Evolutionary conservation across 768 basidiomycete genomes (phyloP), one percentile per base, ranked within the genome.

Genomic region (Trametes meyenii): DNA sequence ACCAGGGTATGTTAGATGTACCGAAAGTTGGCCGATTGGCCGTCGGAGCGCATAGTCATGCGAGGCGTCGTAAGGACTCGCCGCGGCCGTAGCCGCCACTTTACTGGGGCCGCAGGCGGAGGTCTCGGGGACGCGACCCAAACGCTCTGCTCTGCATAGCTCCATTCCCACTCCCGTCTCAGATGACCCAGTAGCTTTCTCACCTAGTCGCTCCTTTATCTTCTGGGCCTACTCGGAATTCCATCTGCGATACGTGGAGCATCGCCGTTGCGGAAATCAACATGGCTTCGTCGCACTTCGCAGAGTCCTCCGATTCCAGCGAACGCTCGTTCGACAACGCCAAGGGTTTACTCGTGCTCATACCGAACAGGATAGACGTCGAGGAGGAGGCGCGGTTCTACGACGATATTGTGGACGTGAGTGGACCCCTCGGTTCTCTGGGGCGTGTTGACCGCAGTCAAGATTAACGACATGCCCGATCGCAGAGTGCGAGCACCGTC

Each of bases 321-420:
- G 29, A 33, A 78, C 85, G 21, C 45, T 19, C 21, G 3, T 85
- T 84, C 55, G 77, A 75, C 11, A 74, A 80, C 59, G 73, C 77
- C 13, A 80, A 77, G 2, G 71, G 77, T 26, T 77, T 83, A 2
- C 70, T 89, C 1, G 86, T 84, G 53, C 66, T 89, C 8, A 71
- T 89, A 5, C 84, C 81, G 2, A 73, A 82, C 58, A 73, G 71
- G 45, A 89, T 90, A 58, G 84, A 89, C 67, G 72, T 90, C 23
- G 86, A 87, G 69, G 87, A 86, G 65, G 89, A 91, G 69, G 79
- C 85, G 1, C 75, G 78, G 46, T 75, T 90, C 6, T 89, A 89
- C 65, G 87, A 89, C 55, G 81, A 87, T n/a, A 75, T 88, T 17
- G 79, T 80, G 49, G 78, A 80, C 35, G 85, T 83, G 59, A 63